Conservation (phyloP, 2,329 filamentous ascomycete genomes). For the Trichoderma sp. region DNA sequence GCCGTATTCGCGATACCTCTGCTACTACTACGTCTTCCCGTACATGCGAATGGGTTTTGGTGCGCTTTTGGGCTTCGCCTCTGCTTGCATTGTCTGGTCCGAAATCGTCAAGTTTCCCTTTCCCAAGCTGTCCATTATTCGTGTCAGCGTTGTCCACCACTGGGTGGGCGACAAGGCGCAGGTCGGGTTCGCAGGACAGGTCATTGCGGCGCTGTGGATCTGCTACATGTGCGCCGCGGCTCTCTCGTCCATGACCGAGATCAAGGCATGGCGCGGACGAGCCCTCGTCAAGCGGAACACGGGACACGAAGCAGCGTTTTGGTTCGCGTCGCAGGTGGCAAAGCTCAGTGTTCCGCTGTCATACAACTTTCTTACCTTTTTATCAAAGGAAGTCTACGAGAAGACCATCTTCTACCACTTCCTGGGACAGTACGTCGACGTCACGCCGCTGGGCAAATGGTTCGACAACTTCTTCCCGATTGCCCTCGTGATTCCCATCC, state of each 20-base stretch:
- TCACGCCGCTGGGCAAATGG: slow-evolving; percentile 78
- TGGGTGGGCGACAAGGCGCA: slow-evolving; percentile 70
- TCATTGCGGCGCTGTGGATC: slow-evolving; percentile 84
- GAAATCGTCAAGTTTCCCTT: slow-evolving; percentile 85
- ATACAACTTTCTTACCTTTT: slow-evolving; percentile 95
- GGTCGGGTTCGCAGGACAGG: slow-evolving; percentile 83
- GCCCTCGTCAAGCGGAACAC: slow-evolving; percentile 89
- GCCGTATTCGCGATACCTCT: slow-evolving; percentile 78
- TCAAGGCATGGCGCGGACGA: slow-evolving; percentile 96
- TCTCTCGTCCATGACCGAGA: slow-evolving; percentile 82
- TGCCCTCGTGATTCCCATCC: slow-evolving; percentile 82
- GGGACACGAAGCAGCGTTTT: slow-evolving; percentile 89
- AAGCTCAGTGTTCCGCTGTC: slow-evolving; percentile 88
- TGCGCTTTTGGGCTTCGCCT: slow-evolving; percentile 71
- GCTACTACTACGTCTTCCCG: slow-evolving; percentile 75
- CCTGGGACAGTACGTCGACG: slow-evolving; percentile 77
- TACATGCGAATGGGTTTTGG: slow-evolving; percentile 66
- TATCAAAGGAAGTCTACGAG: slow-evolving; percentile 70
- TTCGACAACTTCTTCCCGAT: slow-evolving; percentile 90
- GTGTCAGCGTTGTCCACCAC: slow-evolving; percentile 71
- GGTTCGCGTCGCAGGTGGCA: slow-evolving; percentile 92
- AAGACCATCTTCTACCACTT: slow-evolving; percentile 87
- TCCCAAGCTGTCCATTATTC: slow-evolving; percentile 71
- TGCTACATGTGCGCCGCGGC: slow-evolving; percentile 95
- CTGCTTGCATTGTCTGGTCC: slow-evolving; percentile 85